Conservation (phyloP, 2,329 filamentous ascomycete species). For the Paecilomyces dactylethromorphus region DNA sequence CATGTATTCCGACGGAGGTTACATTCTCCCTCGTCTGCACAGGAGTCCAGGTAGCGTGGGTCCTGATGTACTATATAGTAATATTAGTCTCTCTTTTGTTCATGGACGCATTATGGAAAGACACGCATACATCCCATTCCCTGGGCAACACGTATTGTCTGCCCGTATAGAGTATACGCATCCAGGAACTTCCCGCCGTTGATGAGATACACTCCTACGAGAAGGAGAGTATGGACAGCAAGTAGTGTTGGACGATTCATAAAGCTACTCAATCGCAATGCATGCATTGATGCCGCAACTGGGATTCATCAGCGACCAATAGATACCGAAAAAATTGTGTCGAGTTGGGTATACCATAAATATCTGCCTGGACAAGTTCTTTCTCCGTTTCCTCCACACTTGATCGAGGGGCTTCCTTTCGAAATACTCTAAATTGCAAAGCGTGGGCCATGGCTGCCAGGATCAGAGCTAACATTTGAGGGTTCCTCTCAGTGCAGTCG, state of each 20-base stretch:
- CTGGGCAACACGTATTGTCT: constrained; percentile 3
- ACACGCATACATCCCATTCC: constrained; percentile 3
- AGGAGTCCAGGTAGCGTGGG: not conserved
- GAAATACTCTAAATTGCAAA: not conserved
- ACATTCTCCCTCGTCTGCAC: not conserved
- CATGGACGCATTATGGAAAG: not conserved
- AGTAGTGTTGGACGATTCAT: constrained; percentile 3
- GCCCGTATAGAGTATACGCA: constrained; percentile 3
- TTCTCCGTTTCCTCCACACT: not conserved
- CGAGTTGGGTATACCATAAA: not conserved
- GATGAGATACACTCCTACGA: constrained; percentile 1
- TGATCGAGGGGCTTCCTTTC: not conserved
- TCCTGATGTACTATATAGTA: constrained; percentile 2
- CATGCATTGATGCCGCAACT: constrained; percentile 5
- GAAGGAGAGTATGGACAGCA: constrained; percentile 1
- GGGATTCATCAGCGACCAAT: not conserved
- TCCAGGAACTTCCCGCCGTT: constrained; percentile 4
- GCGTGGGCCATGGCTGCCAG: constrained; percentile 1
- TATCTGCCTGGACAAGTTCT: not conserved
- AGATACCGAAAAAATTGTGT: not conserved
- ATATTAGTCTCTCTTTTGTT: not conserved
- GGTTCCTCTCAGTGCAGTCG: constrained; percentile 1
- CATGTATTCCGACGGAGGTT: constrained; percentile 1
- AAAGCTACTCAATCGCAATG: constrained; percentile 2
- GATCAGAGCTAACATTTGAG: constrained; percentile 3